phyloP scores from a whole-genome alignment of 495 filamentous ascomycete genomes.

The Xylaria sp. region DNA sequence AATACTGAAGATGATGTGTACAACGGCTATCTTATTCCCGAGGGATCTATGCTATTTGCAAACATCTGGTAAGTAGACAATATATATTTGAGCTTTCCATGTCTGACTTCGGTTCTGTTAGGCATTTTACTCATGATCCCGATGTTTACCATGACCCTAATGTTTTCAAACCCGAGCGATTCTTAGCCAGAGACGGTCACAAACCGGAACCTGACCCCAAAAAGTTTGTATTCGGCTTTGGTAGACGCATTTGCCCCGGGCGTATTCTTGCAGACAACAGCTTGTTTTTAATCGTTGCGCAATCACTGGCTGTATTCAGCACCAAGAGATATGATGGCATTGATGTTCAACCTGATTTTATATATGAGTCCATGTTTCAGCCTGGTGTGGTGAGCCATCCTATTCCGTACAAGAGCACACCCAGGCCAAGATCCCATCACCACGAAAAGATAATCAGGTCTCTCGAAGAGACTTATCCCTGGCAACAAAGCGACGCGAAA shows the following conservation, averaged over 20 bases:
- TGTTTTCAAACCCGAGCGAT: constrained; percentile 53
- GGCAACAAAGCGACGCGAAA: constrained; percentile 49
- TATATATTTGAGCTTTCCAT: too few species aligned
- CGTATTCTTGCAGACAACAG: constrained; percentile 55
- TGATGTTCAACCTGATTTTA: constrained; percentile 38
- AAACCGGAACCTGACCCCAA: constrained; percentile 50
- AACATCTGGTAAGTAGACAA: constrained; percentile 42
- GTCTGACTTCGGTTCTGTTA: not conserved
- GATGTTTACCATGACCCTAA: constrained; percentile 49
- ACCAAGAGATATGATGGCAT: constrained; percentile 38
- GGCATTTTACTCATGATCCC: constrained; percentile 47
- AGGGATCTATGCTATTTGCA: constrained; percentile 39
- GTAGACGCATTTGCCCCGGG: constrained; percentile 60
- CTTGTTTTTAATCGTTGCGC: constrained; percentile 53
- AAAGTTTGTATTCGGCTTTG: constrained; percentile 58
- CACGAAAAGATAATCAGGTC: constrained; percentile 42
- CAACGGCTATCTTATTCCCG: not conserved
- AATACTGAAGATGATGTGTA: not conserved
- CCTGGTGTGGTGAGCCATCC: constrained; percentile 48
- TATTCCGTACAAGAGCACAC: constrained; percentile 40
- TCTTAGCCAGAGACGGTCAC: constrained; percentile 41
- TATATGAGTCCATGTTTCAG: constrained; percentile 36
- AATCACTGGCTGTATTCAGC: constrained; percentile 51
- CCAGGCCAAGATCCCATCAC: constrained; percentile 43
- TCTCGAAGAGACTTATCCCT: constrained; percentile 52